Percentiles rank a stretch among this genome's conserved stretches.
These are phyloP conservation scores for Abrus precatorius DNA, from an alignment of 306 rosid species.

Conservation along the genomic window DNA sequence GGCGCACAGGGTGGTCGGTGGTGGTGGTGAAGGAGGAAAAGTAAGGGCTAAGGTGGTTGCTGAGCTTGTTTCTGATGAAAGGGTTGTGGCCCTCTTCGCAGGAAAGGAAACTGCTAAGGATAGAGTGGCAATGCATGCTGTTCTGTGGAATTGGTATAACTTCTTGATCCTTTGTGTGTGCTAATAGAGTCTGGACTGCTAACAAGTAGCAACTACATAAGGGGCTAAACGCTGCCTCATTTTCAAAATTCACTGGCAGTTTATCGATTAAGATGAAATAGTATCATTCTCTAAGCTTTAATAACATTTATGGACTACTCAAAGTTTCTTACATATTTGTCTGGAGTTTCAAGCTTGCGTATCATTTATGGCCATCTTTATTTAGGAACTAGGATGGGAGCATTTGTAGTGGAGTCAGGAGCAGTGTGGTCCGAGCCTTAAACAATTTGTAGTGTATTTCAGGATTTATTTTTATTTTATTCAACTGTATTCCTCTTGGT, in stretches of 20 bases:
- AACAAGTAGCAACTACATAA: too few relatives aligned
- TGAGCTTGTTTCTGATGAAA: constrained; percentile 89
- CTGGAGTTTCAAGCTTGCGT: too few relatives aligned
- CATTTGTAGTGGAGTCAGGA: not conserved
- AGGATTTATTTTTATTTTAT: too few relatives aligned
- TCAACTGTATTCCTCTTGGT: too few relatives aligned
- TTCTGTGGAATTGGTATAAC: constrained; percentile 93
- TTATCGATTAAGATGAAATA: too few relatives aligned
- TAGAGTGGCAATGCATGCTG: constrained; percentile 79
- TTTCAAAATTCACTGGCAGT: too few relatives aligned
- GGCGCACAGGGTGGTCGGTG: constrained; percentile 71
- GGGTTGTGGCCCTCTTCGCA: constrained; percentile 81
- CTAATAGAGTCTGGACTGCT: too few relatives aligned
- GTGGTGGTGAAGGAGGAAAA: constrained; percentile 62
- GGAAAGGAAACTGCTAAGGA: constrained; percentile 70
- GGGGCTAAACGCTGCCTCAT: too few relatives aligned
- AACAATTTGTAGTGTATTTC: too few relatives aligned
- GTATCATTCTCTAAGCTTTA: too few relatives aligned
- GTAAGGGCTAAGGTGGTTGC: constrained; percentile 86
- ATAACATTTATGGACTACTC: too few relatives aligned
- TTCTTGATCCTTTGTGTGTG: not conserved
- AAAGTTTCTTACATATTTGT: too few relatives aligned
- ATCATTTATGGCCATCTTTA: not conserved
- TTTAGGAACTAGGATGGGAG: not conserved
- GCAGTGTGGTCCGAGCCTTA: not conserved